Conservation (phyloP, 2,329 filamentous ascomycete species). For the Reticulascus tulasneorum region DNA sequence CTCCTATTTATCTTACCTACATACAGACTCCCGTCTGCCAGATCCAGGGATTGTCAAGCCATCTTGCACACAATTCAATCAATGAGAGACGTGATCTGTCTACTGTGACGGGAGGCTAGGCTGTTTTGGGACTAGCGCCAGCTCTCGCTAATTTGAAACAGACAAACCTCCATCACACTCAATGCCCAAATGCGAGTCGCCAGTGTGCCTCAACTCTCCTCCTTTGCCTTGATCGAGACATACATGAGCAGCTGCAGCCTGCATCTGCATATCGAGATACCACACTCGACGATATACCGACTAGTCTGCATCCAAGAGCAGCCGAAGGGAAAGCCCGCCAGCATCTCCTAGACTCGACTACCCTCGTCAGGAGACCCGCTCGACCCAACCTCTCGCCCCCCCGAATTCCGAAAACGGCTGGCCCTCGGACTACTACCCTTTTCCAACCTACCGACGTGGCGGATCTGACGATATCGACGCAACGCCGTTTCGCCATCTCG, state of each 20-base stretch:
- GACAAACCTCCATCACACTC: conserved; percentile 14
- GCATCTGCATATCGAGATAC: too few relatives aligned
- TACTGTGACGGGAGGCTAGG: conserved; percentile 5
- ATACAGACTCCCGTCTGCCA: not conserved
- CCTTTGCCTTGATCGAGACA: too few relatives aligned
- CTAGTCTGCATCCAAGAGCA: too few relatives aligned
- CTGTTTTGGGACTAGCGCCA: conserved; percentile 11
- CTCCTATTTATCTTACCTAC: too few relatives aligned
- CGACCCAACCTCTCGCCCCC: too few relatives aligned
- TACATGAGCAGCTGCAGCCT: too few relatives aligned
- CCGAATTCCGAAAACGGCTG: too few relatives aligned
- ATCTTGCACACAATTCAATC: conserved; percentile 4
- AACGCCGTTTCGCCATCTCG: not conserved
- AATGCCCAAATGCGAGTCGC: conserved; percentile 10
- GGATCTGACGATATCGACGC: not conserved
- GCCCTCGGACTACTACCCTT: too few relatives aligned
- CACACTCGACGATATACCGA: too few relatives aligned
- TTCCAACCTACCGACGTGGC: not conserved
- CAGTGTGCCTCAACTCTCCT: not conserved
- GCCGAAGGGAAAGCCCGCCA: too few relatives aligned
- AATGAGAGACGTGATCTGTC: conserved; percentile 14
- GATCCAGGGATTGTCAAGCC: not conserved
- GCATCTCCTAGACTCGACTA: too few relatives aligned
- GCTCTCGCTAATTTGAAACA: conserved; percentile 16
- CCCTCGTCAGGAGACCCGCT: too few relatives aligned